Base-by-base conservation (phyloP, 192 early-diverging fungal species). In the Coemansia sp. region DNA sequence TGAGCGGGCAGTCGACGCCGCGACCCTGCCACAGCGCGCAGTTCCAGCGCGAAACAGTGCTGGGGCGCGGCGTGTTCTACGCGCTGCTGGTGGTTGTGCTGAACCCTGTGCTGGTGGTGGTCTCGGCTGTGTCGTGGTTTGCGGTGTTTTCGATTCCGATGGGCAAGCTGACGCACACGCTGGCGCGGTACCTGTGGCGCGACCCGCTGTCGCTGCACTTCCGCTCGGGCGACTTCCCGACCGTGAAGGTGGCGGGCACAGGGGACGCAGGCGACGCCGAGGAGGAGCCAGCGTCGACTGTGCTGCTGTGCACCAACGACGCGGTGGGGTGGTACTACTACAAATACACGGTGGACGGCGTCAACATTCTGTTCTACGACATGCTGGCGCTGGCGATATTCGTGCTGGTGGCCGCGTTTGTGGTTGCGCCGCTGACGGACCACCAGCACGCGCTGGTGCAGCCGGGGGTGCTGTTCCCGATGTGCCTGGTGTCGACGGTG, bases 351-450 rank as follows among this genome's bases (percentile, higher is more conserved):
- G 85, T 92, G 19, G 93, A 95, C 32, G 97, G 97, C 24, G 89
- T 96, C 82, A 98, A 97, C 82, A 93, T 98, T 58, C 87, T 97
- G 54, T 89, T 98, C 69, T 91, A 97, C 81, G 95, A 98, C 72
- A 71, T 95, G 71, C 80, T 96, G 33, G 84, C 88, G 1, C 57
- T 97, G 1, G 88, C 92, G 1, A 71, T 90, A 23, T 95, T 97
- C 67, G 87, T 89, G 6, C 86, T 97, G 28, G 58, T 91, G 9
- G 90, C 93, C 48, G 87, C 91, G 32, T 92, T 90, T 72, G 69
- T 90, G 28, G 65, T 95, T 57, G 75, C 78, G 33, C 60, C 82
- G 30, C 56, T 80, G 64, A 67, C 84, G 42, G 22, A 74, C 73
- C 64, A 81, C 65, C 33, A 77, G 63, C 67, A 85, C 62, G 51